Base-by-base conservation (phyloP, 2,329 filamentous ascomycete species). In the Leptographium procerum region DNA sequence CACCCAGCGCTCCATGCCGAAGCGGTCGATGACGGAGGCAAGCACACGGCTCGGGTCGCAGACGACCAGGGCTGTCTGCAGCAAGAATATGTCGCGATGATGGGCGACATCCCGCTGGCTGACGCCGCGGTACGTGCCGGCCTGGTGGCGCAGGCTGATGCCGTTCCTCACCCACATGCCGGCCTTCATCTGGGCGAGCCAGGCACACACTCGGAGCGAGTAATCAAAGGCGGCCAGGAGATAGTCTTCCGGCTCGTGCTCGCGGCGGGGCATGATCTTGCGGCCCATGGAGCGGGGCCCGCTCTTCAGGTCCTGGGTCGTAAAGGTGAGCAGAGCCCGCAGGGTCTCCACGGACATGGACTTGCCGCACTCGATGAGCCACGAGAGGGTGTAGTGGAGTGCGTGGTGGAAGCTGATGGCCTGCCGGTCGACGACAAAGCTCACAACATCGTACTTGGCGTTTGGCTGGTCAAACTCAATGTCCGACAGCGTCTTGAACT, bases 91-190 rank as follows among this genome's bases (percentile, higher is more conserved):
- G 68, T 99, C 95, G 60, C 94, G 84, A 66, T 96, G 92, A 67
- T 96, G 92, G 1, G 90, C 91, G 24, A 96, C 88, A 70, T 99
- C 94, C 64, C 94, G 81, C 66, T 95, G 89, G 13, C 85, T 84
- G 16, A 96, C 90, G 47, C 90, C 91, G 19, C 91, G 86, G 69
- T 99, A 99, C 22, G 91, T 94, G 56, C 88, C 88, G 69, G 95
- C 94, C 71, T 99, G 94, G 69, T 99, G 94, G 45, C 92, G 85
- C 56, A 99, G 80, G 66, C 92, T 97, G 68, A 99, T 90, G 2
- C 94, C 94, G 68, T 99, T 99, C 58, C 94, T 85, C 62, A 99
- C 92, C 94, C 95, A 99, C 85, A 97, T 95, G 56, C 91, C 89
- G 22, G 92, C 91, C 70, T 95, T 96, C 84, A 99, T 97, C 74